Evolutionary conservation across 2,329 filamentous ascomycete genomes (phyloP).

Genomic region (Alternaria arborescens): DNA sequence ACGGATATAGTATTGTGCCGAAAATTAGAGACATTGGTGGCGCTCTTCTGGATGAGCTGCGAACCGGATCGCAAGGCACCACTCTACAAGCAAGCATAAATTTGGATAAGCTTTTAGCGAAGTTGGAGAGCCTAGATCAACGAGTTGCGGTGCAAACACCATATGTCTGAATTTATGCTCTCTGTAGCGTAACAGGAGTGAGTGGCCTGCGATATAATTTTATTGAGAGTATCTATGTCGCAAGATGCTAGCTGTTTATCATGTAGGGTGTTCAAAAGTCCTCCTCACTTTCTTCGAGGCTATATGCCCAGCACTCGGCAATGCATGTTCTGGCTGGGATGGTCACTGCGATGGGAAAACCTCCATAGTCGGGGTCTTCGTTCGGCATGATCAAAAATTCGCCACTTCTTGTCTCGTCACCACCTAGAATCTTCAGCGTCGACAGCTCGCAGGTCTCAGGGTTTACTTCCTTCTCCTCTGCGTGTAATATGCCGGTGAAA

Average conservation of each 20-base stretch:
- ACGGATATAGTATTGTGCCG: conserved; percentile 31
- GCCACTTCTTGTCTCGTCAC: conserved; percentile 16
- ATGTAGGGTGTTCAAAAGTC: conserved; percentile 15
- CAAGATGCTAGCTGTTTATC: not conserved
- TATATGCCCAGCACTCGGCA: conserved; percentile 35
- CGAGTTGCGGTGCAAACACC: conserved; percentile 11
- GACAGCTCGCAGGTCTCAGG: conserved; percentile 23
- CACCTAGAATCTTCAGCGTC: conserved; percentile 8
- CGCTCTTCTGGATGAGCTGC: conserved; percentile 27
- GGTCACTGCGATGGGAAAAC: conserved; percentile 11
- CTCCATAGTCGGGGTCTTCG: conserved; percentile 6
- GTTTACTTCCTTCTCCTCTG: conserved; percentile 51
- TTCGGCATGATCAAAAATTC: conserved; percentile 15
- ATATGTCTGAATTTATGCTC: conserved; percentile 2
- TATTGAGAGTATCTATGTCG: not conserved
- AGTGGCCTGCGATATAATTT: not conserved
- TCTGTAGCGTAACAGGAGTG: not conserved
- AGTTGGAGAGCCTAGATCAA: conserved; percentile 26
- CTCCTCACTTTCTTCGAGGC: conserved; percentile 32
- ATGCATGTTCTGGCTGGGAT: conserved; percentile 15
- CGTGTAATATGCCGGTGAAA: conserved; percentile 53
- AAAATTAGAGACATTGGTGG: conserved; percentile 33
- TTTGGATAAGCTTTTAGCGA: conserved; percentile 24
- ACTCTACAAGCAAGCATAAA: conserved; percentile 26
- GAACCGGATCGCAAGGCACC: conserved; percentile 22